Conservation (phyloP, 1,284 basidiomycete genomes). For the Vanrija humicola region DNA sequence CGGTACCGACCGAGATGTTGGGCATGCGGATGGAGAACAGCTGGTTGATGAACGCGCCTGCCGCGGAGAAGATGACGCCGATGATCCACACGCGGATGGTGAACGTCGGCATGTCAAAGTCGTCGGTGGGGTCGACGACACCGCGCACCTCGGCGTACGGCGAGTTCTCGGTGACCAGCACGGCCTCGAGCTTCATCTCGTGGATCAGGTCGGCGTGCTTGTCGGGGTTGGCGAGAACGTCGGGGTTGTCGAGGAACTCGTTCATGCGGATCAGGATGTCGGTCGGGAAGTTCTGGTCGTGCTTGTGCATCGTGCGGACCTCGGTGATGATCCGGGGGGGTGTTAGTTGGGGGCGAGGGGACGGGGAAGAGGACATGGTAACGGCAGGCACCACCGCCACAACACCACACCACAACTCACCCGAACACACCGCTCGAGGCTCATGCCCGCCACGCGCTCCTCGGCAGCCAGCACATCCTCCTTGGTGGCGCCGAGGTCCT, state of each 20-base stretch:
- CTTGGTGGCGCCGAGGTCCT: neutral
- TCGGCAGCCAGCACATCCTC: neutral
- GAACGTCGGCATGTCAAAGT: constrained; percentile 70
- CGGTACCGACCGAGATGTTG: constrained; percentile 23
- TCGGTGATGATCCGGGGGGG: constrained; percentile 20
- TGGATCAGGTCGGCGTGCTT: constrained; percentile 24
- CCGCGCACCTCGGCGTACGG: constrained; percentile 86
- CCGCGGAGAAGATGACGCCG: constrained; percentile 52
- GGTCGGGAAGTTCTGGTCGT: constrained; percentile 35
- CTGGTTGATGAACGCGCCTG: constrained; percentile 67
- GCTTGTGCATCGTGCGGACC: constrained; percentile 22
- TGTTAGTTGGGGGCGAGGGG: neutral
- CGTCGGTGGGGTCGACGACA: constrained; percentile 71
- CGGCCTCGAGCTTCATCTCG: constrained; percentile 37
- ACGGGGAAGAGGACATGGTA: too few species aligned
- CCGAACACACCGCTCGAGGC: neutral
- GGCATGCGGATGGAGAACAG: constrained; percentile 48
- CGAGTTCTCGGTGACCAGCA: constrained; percentile 52
- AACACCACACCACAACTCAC: neutral
- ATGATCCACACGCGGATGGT: constrained; percentile 78
- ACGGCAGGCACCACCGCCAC: too few species aligned
- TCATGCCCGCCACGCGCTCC: neutral
- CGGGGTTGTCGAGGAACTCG: constrained; percentile 24
- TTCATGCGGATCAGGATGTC: constrained; percentile 19
- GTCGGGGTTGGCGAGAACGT: constrained; percentile 21